Evolutionary conservation across 805 yeast genomes (phyloP), one percentile per base, ranked within the genome.

Genomic region (Kazachstania viticola): DNA sequence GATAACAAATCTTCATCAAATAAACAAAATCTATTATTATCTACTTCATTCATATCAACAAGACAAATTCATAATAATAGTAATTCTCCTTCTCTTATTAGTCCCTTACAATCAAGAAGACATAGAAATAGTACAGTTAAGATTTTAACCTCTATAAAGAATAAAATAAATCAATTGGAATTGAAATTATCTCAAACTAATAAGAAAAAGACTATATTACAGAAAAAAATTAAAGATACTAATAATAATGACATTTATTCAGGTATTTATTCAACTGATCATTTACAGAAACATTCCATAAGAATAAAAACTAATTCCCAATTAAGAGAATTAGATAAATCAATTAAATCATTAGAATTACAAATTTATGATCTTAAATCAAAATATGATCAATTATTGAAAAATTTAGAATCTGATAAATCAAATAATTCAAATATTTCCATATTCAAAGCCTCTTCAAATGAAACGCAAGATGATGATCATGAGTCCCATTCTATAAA

Each of bases 261-360:
- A 14, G 60, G 58, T 14, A 43, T 48, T 3, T 57, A 57, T 26
- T 54, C 60, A 3, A 51, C 58, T 3, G 56, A 51, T n/a, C 61
- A 56, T 42, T 32, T 56, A 19, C 55, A 54, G 21, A 47, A 50
- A 25, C 59, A 57, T 39, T 51, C 61, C 2, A 38, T 48, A 42
- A 47, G 54, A 21, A 49, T 57, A 4, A 49, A 47, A 31, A 45
- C 58, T 3, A 56, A 53, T 30, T 47, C 54, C 8, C 53, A 51
- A 27, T 42, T 56, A 9, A 43, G 57, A 30, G 59, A 55, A 33
- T 34, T 44, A 13, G 57, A 49, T 22, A 46, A 44, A 25, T 37
- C 41, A 9, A 53, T 56, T 12, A 55, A 48, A 27, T 46, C 36
- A 28, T 18, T 48, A 2, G 59, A 52, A 21, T 44, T 38, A 17